Evolutionary conservation across 2,329 filamentous ascomycete genomes (phyloP).

Genomic region (Myriosclerotinia curreyana): DNA sequence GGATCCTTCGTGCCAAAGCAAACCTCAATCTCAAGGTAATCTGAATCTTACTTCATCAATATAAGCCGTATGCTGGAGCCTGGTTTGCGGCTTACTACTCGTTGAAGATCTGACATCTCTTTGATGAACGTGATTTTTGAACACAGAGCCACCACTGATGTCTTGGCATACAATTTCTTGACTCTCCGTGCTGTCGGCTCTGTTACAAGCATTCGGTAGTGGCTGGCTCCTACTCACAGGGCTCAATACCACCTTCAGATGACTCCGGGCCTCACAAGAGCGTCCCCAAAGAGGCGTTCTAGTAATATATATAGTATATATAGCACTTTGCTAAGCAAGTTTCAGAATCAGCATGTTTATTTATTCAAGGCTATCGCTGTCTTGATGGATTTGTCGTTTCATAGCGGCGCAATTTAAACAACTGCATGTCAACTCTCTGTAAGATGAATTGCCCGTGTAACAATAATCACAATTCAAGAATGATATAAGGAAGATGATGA

Average conservation of each 20-base stretch:
- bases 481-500: neutral
- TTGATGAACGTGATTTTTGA: neutral
- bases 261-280: neutral
- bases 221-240: neutral
- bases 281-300: no score
- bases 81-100: neutral
- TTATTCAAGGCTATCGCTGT: neutral
- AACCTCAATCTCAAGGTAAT: neutral
- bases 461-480: neutral
- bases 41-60: neutral
- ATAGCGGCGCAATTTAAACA: neutral
- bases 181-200: neutral
- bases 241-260: neutral
- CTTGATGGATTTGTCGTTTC: neutral
- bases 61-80: neutral
- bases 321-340: neutral
- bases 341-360: neutral
- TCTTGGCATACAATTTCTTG: neutral
- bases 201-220: neutral
- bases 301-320: neutral
- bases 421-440: neutral
- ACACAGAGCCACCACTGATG: neutral
- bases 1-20: neutral
- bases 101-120: neutral
- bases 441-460: neutral